Base-by-base conservation (phyloP, 768 basidiomycete genomes). In the Naganishia vaughanmartiniae region DNA sequence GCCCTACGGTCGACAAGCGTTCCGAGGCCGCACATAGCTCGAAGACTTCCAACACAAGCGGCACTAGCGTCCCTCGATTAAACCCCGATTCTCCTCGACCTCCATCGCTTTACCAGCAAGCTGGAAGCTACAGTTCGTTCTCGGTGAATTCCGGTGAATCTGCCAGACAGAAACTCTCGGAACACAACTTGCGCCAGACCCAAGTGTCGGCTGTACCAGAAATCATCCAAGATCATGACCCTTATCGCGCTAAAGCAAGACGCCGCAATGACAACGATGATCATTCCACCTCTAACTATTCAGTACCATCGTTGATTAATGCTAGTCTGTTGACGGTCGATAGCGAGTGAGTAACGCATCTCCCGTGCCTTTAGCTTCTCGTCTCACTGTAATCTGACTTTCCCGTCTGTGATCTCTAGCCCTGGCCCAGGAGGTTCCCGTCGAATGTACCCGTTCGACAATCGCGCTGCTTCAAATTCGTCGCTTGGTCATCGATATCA, bases 191-290 rank as follows among this genome's bases (percentile, higher is more conserved):
- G 51, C 17, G 67, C 67, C 2, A 68, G 70, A 10, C 65, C 72
- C 28, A 67, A 71, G 19, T 11, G 30, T n/a, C 70, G 66, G n/a
- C 56, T 48, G 15, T 54, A n/a, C 34, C 66, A 28, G 54, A 66
- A n/a, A 15, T 57, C 55, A 19, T 68, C 30, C 63, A 46, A 28
- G 70, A 63, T 26, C 63, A 63, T 26, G 65, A 60, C 19, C 67
- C 58, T 17, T 74, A 76, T 54, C 68, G 79, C 55, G 76, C 78
- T 66, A 82, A 82, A 67, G 79, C 81, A 26, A 77, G 80, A 42
- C 75, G 77, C 30, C 74, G 79, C 60, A 77, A 80, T 73, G 77
- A 76, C 31, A 79, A 79, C 53, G 78, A 80, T 65, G 81, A 81
- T 71, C 81, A 82, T 70, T 80, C 80, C 30, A 69, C 57, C 21